Base-by-base conservation (phyloP, 768 basidiomycete genomes). In the Xanthoconium purpureum region DNA sequence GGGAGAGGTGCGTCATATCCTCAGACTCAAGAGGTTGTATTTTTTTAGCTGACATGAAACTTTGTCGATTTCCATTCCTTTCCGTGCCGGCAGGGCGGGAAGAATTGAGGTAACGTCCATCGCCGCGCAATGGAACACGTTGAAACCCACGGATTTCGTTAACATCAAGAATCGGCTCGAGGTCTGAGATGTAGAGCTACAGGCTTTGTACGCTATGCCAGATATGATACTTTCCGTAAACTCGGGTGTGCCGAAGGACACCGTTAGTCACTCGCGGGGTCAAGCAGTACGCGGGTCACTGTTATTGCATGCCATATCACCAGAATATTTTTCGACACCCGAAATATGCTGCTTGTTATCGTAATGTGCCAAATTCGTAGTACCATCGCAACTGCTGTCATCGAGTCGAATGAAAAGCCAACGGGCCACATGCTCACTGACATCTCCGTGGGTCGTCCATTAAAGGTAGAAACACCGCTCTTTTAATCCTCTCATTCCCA, bases 391-490 rank as follows among this genome's bases (percentile, higher is more conserved):
- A 30, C 24, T 3, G 15, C 28, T n/a, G 8, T 59, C 43, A 46
- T 30, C 6, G 2, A 45, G 32, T 43, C 38, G 18, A 37, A 53
- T 46, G 29, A 50, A 36, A 28, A 24, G 36, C n/a, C 46, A 48
- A 49, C 47, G 13, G 33, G 36, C 18, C 33, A n/a, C 47, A 50
- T 46, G 46, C 35, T 11, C 11, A 20, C 32, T 29, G 35, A 47
- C 39, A 49, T 51, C 40, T 0, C 49, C 52, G 47, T 40, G 24
- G 58, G n/a, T 46, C 28, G 15, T 28, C 43, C 14, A 36, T 67
- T 75, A 91, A 56, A 92, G 75, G 71, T 84, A 91, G 75, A 88
- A 91, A 67, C 90, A 91, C 40, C 88, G 79, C 55, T 92, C 90
- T 64, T 88, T 91, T 61, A 91, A 69, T 47, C 85, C 89, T 43